These are phyloP conservation scores for Corymbia citriodora DNA, from an alignment of 441 rosid species.

Conservation along the genomic window DNA sequence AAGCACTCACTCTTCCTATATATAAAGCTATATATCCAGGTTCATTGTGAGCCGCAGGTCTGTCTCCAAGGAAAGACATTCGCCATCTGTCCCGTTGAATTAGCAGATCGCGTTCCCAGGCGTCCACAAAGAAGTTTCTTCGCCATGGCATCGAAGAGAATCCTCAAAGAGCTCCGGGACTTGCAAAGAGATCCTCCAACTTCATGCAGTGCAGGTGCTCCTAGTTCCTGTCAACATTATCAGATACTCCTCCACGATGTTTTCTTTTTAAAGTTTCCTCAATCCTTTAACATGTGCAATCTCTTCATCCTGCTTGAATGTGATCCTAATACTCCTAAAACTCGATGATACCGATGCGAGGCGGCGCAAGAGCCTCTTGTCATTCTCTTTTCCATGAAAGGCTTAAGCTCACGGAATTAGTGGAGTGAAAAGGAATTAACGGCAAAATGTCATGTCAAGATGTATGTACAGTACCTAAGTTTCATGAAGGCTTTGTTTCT, in stretches of 20 bases:
- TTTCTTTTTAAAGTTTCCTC: background rate
- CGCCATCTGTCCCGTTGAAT: background rate
- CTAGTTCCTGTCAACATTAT: background rate
- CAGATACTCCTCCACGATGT: background rate
- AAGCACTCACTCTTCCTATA: background rate
- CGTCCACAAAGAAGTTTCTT: background rate
- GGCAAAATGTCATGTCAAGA: background rate
- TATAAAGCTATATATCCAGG: background rate
- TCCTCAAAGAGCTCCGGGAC: slow-evolving; percentile 33
- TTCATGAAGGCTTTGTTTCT: background rate
- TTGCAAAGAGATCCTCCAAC: slow-evolving; percentile 35
- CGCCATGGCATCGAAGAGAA: slow-evolving; percentile 23
- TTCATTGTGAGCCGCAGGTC: background rate
- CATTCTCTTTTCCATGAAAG: background rate
- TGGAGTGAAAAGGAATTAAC: background rate
- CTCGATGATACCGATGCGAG: background rate
- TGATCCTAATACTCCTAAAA: background rate
- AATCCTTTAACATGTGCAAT: background rate
- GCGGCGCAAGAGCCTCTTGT: background rate
- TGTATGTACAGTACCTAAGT: background rate
- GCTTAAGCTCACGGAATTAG: background rate
- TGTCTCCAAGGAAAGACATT: background rate
- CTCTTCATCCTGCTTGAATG: background rate
- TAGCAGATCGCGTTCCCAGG: background rate
- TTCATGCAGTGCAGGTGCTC: slow-evolving; percentile 31